These are phyloP conservation scores for Peltaster fructicola DNA, from an alignment of 2,329 filamentous ascomycete species.

Conservation along the genomic window DNA sequence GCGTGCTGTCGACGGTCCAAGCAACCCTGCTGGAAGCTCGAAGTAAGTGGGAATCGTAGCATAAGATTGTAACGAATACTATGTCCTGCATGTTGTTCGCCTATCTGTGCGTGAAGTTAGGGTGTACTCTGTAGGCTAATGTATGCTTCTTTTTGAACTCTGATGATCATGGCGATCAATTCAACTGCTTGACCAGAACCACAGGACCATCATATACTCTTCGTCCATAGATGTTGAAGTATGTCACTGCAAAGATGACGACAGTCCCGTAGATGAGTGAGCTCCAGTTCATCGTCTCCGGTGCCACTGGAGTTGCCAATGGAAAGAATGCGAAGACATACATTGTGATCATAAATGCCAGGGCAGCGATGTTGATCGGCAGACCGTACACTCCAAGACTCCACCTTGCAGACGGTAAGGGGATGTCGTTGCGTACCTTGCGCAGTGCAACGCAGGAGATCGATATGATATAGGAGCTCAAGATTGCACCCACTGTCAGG, in stretches of 20 bases:
- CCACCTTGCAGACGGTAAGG: slow-evolving; percentile 3
- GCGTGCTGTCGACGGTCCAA: too few relatives aligned
- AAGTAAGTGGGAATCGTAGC: too few relatives aligned
- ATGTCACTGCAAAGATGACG: slow-evolving; percentile 7
- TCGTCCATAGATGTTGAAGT: slow-evolving; percentile 7
- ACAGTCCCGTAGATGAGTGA: slow-evolving; percentile 17
- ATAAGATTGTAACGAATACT: too few relatives aligned
- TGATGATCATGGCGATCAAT: too few relatives aligned
- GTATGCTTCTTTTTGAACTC: too few relatives aligned
- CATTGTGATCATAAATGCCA: slow-evolving; percentile 4
- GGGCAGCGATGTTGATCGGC: slow-evolving; percentile 3
- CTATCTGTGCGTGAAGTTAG: too few relatives aligned
- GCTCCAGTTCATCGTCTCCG: slow-evolving; percentile 15
- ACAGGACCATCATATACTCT: slow-evolving; percentile 11
- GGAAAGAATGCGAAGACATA: slow-evolving; percentile 6
- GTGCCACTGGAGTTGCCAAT: slow-evolving; percentile 7
- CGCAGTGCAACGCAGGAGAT: slow-evolving; percentile 13
- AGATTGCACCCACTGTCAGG: slow-evolving; percentile 21
- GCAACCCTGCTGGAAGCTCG: too few relatives aligned
- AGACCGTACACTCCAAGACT: slow-evolving; percentile 2
- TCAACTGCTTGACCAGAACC: slow-evolving; percentile 4
- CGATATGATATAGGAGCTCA: slow-evolving; percentile 23
- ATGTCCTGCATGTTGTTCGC: too few relatives aligned
- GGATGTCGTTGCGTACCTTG: slow-evolving; percentile 1
- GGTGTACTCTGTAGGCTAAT: too few relatives aligned